Evolutionary conservation across 1,284 basidiomycete species (phyloP), one percentile per base, ranked within the genome.

Genomic region (Cutaneotrichosporon curvatum): DNA sequence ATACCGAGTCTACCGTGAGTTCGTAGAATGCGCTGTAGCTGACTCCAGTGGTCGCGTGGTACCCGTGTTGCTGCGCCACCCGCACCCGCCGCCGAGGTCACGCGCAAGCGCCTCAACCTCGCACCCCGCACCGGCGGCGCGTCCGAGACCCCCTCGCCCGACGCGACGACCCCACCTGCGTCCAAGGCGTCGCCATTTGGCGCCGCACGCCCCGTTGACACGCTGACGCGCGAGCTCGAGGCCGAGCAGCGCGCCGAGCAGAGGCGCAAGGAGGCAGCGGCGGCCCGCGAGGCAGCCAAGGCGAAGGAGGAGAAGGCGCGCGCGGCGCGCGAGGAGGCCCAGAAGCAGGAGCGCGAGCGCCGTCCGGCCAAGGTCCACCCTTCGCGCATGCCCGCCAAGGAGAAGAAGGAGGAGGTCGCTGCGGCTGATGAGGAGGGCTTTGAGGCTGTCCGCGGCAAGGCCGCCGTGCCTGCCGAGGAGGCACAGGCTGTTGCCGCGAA

Each of bases 171-270:
- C 25, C 25, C 25, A 12, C 25, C 25, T 28, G 25, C 25, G 10
- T 56, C 68, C 42, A 87, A 70, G 44, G 54, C 74, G 15, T 73
- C 79, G 63, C 90, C 92, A 2, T 97, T 97, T 66, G 94, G 94
- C 47, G 77, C 79, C 43, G 94, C 94, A 34, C 89, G 86, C 61
- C 90, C 92, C 12, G 84, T 96, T 28, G 89, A 96, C 68, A 82
- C 85, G 8, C 75, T 83, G 18, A 75, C 78, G 3, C 81, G 81
- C 46, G 90, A 96, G 64, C 79, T 79, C 43, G 85, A 61, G 42
- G 68, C 63, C 14, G 61, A 53, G 28, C 42, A 50, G 22, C 56
- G 54, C 22, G 63, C 63, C 19, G 66, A 57, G 44, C 60, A 65
- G 48, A 47, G 65, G 14, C 58, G 55, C 41, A 59, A 59, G 48